Evolutionary conservation across 768 basidiomycete species (phyloP).

Genomic region (Tricholoma sp.): DNA sequence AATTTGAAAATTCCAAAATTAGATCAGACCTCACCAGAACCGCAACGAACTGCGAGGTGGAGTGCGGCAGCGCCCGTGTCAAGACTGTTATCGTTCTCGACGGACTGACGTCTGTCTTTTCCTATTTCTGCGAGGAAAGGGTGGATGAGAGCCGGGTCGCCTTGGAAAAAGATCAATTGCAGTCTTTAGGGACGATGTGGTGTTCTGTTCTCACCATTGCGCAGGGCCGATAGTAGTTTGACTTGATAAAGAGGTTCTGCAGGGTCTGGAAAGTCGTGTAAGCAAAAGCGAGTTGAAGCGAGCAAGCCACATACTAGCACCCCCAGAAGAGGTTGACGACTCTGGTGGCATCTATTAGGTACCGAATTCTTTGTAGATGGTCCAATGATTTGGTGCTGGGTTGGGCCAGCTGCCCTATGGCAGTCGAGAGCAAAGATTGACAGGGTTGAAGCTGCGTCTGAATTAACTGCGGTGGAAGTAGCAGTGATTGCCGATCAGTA

Average conservation of each 20-base stretch:
- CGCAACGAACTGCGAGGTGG: conserved; percentile 81
- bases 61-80: conserved; percentile 72
- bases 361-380: background rate
- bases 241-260: conserved; percentile 56
- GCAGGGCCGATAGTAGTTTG: conserved; percentile 56
- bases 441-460: background rate
- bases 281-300: background rate
- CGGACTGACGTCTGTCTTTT: conserved; percentile 48
- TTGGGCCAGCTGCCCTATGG: background rate
- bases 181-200: background rate
- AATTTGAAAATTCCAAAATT: background rate
- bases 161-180: conserved; percentile 29
- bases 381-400: background rate
- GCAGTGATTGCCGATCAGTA: background rate
- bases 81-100: conserved; percentile 39
- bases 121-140: conserved; percentile 75
- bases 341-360: conserved; percentile 1
- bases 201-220: conserved; percentile 42
- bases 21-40: conserved; percentile 46
- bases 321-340: background rate
- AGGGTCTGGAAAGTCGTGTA: background rate
- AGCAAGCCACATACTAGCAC: conserved; percentile 1
- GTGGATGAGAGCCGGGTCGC: conserved; percentile 75
- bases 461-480: background rate
- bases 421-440: background rate